A percentile compares a stretch with the other conserved stretches of the same genome.
These are phyloP conservation scores for Anacardium occidentale DNA, from an alignment of 345 rosid genomes.

Conservation along the genomic window DNA sequence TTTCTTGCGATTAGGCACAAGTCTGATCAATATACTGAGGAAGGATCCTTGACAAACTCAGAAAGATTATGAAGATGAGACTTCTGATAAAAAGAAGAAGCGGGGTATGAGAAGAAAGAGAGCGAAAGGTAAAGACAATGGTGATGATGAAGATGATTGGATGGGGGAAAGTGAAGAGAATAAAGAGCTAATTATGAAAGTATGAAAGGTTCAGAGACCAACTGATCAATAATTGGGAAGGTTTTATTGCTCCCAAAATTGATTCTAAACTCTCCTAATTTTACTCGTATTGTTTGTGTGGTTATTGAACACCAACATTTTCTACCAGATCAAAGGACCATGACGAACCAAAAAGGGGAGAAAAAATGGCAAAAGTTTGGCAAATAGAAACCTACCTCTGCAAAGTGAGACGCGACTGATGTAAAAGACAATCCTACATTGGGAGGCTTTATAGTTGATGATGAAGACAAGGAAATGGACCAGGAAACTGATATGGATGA, in stretches of 20 bases:
- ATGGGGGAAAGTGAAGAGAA: conserved; percentile 62
- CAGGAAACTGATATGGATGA: conserved; percentile 27
- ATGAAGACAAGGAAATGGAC: conserved; percentile 36
- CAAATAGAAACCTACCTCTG: conserved; percentile 17
- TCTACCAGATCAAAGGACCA: conserved; percentile 54
- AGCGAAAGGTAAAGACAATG: conserved; percentile 37
- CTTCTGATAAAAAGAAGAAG: conserved; percentile 22
- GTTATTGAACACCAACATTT: no score
- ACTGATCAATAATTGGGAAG: no score
- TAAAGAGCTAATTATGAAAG: conserved; percentile 27
- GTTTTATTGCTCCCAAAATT: no score
- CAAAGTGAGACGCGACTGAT: conserved; percentile 28
- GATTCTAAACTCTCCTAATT: no score
- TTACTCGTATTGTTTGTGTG: no score
- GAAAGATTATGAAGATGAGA: conserved; percentile 37
- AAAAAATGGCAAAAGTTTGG: conserved; percentile 14
- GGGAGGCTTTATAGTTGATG: conserved; percentile 71
- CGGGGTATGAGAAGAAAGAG: conserved; percentile 40
- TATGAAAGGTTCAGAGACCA: conserved; percentile 31
- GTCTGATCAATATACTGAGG: conserved; percentile 61
- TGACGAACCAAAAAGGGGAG: conserved; percentile 19
- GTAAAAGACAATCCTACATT: conserved; percentile 61
- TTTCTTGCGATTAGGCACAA: conserved; percentile 74
- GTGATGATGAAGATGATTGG: conserved; percentile 64
- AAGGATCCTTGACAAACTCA: conserved; percentile 50